Evolutionary conservation across 2,329 filamentous ascomycete species (phyloP).

Genomic region (Dactylellina leptospora): DNA sequence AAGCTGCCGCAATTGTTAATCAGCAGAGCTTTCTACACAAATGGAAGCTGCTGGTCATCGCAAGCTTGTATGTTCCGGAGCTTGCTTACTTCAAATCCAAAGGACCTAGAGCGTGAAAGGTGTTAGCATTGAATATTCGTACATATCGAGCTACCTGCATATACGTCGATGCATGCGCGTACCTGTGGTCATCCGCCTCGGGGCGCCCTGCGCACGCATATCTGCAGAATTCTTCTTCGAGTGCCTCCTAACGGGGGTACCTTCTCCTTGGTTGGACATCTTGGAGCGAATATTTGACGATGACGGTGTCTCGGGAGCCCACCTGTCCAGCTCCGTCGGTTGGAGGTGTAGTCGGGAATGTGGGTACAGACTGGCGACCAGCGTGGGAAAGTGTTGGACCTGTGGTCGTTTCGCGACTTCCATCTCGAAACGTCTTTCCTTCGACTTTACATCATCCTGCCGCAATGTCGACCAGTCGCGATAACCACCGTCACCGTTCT

Average conservation of each 20-base stretch:
- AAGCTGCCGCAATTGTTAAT: conserved; percentile 21
- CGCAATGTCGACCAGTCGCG: conserved; percentile 20
- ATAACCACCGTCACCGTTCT: conserved; percentile 7
- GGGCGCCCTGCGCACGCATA: conserved; percentile 45
- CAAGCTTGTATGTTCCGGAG: background rate
- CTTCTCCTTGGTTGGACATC: conserved; percentile 39
- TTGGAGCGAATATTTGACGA: background rate
- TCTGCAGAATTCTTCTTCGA: conserved; percentile 40
- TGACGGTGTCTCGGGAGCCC: too few species aligned
- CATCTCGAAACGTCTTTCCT: background rate
- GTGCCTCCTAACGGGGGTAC: conserved; percentile 26
- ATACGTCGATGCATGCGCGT: background rate
- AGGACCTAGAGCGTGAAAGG: conserved; percentile 27
- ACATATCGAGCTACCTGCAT: background rate
- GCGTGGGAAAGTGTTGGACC: conserved; percentile 39
- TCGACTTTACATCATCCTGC: background rate
- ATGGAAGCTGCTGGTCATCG: background rate
- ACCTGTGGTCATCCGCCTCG: conserved; percentile 52
- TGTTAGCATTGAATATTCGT: background rate
- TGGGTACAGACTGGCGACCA: background rate
- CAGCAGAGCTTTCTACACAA: conserved; percentile 10
- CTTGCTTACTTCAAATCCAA: conserved; percentile 46
- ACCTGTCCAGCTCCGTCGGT: background rate
- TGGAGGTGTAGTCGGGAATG: background rate
- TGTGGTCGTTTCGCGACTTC: conserved; percentile 38